Evolutionary conservation across 176 grass and related monocot species (phyloP), one percentile per base, ranked within the genome.

Genomic region (Avena atlantica): DNA sequence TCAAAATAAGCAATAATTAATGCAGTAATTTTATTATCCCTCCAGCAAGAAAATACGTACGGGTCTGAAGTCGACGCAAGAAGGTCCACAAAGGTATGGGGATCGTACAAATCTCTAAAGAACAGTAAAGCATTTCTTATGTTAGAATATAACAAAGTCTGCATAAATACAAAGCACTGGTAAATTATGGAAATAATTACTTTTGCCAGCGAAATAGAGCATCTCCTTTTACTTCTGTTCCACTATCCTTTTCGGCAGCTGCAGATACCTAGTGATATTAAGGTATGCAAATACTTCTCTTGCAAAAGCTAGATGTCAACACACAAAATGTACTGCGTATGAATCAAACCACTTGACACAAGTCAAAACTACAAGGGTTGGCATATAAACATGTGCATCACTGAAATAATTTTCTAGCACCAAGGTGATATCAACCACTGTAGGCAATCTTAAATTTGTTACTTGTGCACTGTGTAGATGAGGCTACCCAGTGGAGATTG

Each of bases 191-290:
- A 84, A 55, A 55, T 27, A 86, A 44, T 13, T 76, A 91, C 96
- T 86, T 94, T 78, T 96, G 96, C 96, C 96, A 98, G 76, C 89
- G 92, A 91, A 98, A 98, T 25, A 93, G 67, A 29, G 96, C 96
- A 80, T 96, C 88, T 78, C 88, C 93, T 86, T 96, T 93, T 36
- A 96, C 79, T 86, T 78, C 87, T 71, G 75, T 92, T 85, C 79
- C 88, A 81, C 79, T 57, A 74, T 74, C 89, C 77, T 88, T 59
- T 88, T 91, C 86, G 76, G 83, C 79, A 48, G 85, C 88, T 59
- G 86, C 86, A 91, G 90, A 88, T 29, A 96, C 85, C 93, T 98
- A 50, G 65, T 73, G 42, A 83, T 60, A 86, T 94, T 91, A 93
- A 94, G 93, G 87, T 42, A 90, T 53, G 53, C 88, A 81, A 85